Evolutionary conservation across 495 filamentous ascomycete genomes (phyloP), one percentile per base, ranked within the genome.

Genomic region (Talaromyces borbonicus): DNA sequence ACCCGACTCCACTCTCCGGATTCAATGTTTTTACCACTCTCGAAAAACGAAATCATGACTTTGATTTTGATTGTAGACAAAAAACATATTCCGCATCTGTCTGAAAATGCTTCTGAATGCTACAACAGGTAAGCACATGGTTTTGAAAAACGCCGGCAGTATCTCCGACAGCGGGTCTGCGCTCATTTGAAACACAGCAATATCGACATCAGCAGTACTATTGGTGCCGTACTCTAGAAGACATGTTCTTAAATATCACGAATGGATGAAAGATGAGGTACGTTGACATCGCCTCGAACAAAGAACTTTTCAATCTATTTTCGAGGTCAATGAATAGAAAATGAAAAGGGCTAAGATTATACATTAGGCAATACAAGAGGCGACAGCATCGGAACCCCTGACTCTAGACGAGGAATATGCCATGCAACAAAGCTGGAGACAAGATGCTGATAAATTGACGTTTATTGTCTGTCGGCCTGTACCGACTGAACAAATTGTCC

Each of bases 191-290:
- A 42, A 7, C 3, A 41, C 48, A 90, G 87, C 83, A 18, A 57
- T 93, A 42, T 78, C 77, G 5, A 84, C 83, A 2, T 60, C 74
- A 1, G 68, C 66, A 31, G 63, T 83, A 35, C 71, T 92, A 15
- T 72, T 95, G 24, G 87, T 95, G 31, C 89, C 89, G 5, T 95
- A 95, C 56, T 85, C 83, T 27, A 62, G 66, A 46, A 80, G 78
- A 63, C 89, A 95, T 66, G 89, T 95, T 26, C 72, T 72, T 7
- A 80, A 70, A 2, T 95, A 95, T 52, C 85, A 94, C 52, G 65
- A 76, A 56, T 95, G 89, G 89, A 95, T 95, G 88, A 71, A 90
- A 71, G 83, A 92, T 53, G 73, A 81, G 47, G 87, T 90, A 22
- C 18, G 2, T n/a, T n/a, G n/a, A n/a, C n/a, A n/a, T n/a, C n/a